Percentiles rank a stretch among this genome's conserved stretches.
These are phyloP conservation scores for Perkinsus olseni DNA, from an alignment of 169 alveolate species.

Conservation along the genomic window DNA sequence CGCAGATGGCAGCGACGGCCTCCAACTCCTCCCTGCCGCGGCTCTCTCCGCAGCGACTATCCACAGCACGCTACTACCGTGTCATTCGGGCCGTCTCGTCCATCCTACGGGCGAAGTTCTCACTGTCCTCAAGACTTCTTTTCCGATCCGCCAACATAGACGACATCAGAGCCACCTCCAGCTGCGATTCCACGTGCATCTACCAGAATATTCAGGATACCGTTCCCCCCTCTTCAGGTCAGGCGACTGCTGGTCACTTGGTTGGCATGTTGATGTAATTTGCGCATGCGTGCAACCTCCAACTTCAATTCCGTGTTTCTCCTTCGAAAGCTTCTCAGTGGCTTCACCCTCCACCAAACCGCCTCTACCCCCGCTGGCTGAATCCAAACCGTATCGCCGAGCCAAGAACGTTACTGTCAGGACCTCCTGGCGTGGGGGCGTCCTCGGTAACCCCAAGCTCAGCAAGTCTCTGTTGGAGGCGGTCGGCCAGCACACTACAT, in stretches of 20 bases:
- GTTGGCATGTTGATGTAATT: neutral
- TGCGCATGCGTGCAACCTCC: constrained; percentile 1
- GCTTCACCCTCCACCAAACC: neutral
- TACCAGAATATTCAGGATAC: neutral
- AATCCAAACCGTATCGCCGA: too few relatives aligned
- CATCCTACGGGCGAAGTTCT: neutral
- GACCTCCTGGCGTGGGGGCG: neutral
- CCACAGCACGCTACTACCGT: neutral
- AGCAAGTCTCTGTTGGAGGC: neutral
- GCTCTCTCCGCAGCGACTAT: neutral
- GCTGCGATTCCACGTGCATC: neutral
- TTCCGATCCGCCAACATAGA: neutral
- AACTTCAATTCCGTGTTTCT: neutral
- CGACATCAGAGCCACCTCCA: neutral
- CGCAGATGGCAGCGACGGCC: neutral
- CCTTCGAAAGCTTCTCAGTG: neutral
- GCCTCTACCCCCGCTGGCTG: neutral
- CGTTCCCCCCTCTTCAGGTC: neutral
- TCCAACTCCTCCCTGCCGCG: neutral
- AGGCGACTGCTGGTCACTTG: too few relatives aligned
- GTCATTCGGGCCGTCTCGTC: neutral
- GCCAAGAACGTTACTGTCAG: too few relatives aligned
- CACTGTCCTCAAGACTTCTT: neutral
- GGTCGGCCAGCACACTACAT: neutral
- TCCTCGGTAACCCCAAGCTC: neutral